A percentile compares a stretch with the other conserved stretches of the same genome.
Evolutionary conservation across 2,329 filamentous ascomycete genomes (phyloP).

Genomic region (Beauveria asiatica): DNA sequence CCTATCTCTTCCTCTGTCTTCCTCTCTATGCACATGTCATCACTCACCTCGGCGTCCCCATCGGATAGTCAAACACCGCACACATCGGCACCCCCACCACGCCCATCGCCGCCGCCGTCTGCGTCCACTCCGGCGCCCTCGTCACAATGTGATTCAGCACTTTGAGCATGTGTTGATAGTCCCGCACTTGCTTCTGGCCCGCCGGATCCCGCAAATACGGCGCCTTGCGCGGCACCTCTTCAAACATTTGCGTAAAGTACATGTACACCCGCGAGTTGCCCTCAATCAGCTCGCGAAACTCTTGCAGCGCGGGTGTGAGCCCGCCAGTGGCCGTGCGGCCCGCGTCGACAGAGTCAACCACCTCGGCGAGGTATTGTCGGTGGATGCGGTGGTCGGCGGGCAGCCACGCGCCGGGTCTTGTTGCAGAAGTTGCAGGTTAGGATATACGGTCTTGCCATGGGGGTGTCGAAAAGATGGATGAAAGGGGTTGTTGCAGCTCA

Average conservation of each 20-base stretch:
- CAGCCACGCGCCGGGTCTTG: conserved; percentile 49
- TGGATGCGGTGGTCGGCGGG: conserved; percentile 55
- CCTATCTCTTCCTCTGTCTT: not conserved
- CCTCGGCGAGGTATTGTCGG: conserved; percentile 51
- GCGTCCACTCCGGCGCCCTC: conserved; percentile 43
- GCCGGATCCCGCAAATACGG: conserved; percentile 55
- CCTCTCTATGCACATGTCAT: not conserved
- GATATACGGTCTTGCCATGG: too few relatives aligned
- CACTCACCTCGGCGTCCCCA: conserved; percentile 41
- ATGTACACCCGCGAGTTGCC: conserved; percentile 54
- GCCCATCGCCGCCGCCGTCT: conserved; percentile 31
- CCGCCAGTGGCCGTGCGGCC: conserved; percentile 29
- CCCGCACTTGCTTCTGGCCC: conserved; percentile 52
- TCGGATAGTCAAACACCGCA: conserved; percentile 33
- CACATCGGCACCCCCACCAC: conserved; percentile 10
- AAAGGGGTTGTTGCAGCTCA: conserved; percentile 16
- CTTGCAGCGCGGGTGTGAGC: conserved; percentile 51
- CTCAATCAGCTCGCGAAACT: conserved; percentile 61
- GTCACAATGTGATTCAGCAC: conserved; percentile 54
- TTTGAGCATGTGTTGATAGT: conserved; percentile 58
- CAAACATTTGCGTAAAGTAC: conserved; percentile 60
- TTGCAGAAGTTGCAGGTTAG: not conserved
- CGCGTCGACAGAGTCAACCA: conserved; percentile 42
- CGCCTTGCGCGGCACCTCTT: conserved; percentile 52
- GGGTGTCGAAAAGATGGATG: too few relatives aligned